Percentiles rank a stretch among this genome's conserved stretches.
These are phyloP conservation scores for Gaeumannomyces sp. DNA, from an alignment of 2,329 filamentous ascomycete genomes.

Conservation along the genomic window DNA sequence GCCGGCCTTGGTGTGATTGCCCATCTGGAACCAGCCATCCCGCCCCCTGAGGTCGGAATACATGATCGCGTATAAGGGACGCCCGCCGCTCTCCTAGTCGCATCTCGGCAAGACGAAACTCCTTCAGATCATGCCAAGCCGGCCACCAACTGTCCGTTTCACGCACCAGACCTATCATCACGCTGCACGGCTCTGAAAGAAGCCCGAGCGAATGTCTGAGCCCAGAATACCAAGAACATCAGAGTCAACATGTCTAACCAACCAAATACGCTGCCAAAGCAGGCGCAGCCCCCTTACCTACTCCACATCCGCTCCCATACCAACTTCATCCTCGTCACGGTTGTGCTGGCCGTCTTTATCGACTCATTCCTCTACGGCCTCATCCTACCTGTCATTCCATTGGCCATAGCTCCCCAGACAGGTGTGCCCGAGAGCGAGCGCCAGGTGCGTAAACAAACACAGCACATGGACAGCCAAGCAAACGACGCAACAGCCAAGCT, in stretches of 20 bases:
- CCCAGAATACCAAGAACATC: no score
- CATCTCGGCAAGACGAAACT: background rate
- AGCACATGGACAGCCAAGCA: no score
- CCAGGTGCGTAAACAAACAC: background rate
- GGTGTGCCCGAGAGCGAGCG: constrained; percentile 39
- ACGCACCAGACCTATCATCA: no score
- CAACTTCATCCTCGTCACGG: constrained; percentile 28
- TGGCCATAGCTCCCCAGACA: constrained; percentile 51
- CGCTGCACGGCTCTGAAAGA: no score
- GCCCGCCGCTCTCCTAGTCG: background rate
- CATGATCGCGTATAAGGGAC: background rate
- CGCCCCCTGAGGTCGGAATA: background rate
- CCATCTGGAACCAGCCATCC: background rate
- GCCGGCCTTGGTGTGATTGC: background rate
- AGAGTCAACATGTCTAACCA: no score
- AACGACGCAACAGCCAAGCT: no score
- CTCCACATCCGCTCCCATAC: constrained; percentile 34
- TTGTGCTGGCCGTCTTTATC: constrained; percentile 29
- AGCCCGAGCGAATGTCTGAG: no score
- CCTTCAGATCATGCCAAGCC: background rate
- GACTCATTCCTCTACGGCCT: constrained; percentile 60
- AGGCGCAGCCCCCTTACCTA: constrained; percentile 23
- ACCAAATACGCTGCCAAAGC: background rate
- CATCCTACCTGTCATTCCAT: constrained; percentile 67
- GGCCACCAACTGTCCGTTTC: background rate